Conservation (phyloP, 192 early-diverging fungal species). For the Funneliformis mosseae region DNA sequence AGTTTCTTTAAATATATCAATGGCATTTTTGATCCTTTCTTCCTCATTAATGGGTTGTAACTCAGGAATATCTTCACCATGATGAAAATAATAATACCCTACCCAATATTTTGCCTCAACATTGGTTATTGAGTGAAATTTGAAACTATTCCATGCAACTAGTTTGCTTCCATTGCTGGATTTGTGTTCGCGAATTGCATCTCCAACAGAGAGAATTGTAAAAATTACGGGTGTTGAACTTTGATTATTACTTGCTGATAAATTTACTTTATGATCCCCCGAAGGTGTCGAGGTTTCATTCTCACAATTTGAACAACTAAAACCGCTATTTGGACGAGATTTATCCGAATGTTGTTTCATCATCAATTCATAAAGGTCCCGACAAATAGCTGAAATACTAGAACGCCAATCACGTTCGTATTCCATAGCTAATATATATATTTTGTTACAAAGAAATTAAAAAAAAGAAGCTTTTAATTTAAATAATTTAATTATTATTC, state of each 20-base stretch:
- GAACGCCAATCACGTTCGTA: too few relatives aligned
- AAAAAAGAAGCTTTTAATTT: too few relatives aligned
- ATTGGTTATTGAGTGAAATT: not conserved
- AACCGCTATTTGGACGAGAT: too few relatives aligned
- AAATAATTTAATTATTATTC: not conserved
- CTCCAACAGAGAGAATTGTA: not conserved
- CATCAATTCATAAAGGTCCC: too few relatives aligned
- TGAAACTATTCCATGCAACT: conserved; percentile 10
- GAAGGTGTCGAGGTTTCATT: too few relatives aligned
- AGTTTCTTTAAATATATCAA: not conserved
- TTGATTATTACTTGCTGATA: not conserved
- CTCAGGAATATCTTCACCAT: not conserved
- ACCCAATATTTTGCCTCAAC: not conserved
- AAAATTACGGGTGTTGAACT: not conserved
- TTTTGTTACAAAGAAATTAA: too few relatives aligned
- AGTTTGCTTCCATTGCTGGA: not conserved
- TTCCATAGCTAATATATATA: too few relatives aligned
- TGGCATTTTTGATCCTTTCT: not conserved
- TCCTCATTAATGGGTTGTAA: not conserved
- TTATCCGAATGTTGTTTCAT: too few relatives aligned
- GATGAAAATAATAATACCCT: conserved; percentile 19
- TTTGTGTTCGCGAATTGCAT: not conserved
- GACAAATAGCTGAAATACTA: too few relatives aligned
- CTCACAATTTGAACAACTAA: too few relatives aligned
- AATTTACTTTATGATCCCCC: not conserved